Base-by-base conservation (phyloP, 2,329 filamentous ascomycete species). In the Cadophora gregata region DNA sequence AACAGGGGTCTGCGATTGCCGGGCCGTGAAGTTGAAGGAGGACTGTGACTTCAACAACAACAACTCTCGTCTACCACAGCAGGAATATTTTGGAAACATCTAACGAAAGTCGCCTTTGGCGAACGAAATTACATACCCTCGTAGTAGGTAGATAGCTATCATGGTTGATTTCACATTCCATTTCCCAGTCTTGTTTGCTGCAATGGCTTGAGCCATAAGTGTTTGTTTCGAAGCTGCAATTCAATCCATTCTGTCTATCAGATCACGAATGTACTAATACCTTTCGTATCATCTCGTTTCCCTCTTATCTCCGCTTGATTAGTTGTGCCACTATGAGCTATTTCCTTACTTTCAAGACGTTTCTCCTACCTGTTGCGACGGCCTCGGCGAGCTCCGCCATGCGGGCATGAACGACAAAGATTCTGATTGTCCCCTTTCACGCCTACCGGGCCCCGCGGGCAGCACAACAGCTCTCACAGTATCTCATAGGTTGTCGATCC, bases 401-500 rank as follows among this genome's bases (percentile, higher is more conserved):
- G 55, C 55, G 55, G 55, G n/a, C 21, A 4, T 24, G 38, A 21
- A 36, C 55, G 55, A 58, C 3, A 38, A 27, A 58, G 4, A 25
- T 58, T n/a, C 55, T 58, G 53, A 31, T 38, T 24, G 19, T 25
- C 12, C 27, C 47, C 27, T 21, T 48, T n/a, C 1, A 29, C 24
- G 24, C 42, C 36, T 27, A 31, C 48, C 25, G 27, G 58, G 58
- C 7, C 38, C 38, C 33, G 42, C 27, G 58, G n/a, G 58, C 58
- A 14, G 31, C 38, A 48, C 16, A 38, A 9, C 56, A 45, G 12
- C 16, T 60, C 14, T 29, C 42, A 48, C 14, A 48, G 10, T 31
- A 10, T 59, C 21, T 25, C 56, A 65, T 60, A 60, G 56, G 63
- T 21, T 36, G 16, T 33, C 10, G 48, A 55, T 45, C 48, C 45